phyloP scores from a whole-genome alignment of 768 basidiomycete genomes.

The Rhodotorula toruloides region DNA sequence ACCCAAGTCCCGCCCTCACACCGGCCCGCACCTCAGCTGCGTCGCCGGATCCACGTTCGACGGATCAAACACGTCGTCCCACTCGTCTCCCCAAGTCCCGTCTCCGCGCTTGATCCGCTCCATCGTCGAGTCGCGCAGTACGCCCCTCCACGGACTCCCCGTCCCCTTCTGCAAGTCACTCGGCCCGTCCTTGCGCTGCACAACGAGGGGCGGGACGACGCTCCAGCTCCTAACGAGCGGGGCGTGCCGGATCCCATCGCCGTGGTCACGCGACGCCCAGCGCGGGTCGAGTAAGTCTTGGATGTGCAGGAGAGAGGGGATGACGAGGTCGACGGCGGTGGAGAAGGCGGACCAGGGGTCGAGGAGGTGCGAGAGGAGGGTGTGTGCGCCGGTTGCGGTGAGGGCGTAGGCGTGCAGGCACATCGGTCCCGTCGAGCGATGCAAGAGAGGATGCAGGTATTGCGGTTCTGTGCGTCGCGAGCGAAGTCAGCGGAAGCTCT shows the following conservation, averaged over 20 bases:
- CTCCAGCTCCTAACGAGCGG: slow-evolving; percentile 25
- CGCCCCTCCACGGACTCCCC: slow-evolving; percentile 39
- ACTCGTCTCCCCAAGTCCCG: slow-evolving; percentile 21
- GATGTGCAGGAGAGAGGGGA: slow-evolving; percentile 31
- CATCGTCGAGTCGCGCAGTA: slow-evolving; percentile 38
- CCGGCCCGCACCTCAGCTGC: slow-evolving; percentile 22
- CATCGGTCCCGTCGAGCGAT: slow-evolving; percentile 38
- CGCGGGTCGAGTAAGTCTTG: not conserved
- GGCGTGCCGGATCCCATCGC: not conserved
- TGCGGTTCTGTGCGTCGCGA: slow-evolving; percentile 31
- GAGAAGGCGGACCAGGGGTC: slow-evolving; percentile 41
- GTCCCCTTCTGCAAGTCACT: slow-evolving; percentile 37
- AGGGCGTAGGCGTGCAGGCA: slow-evolving; percentile 44
- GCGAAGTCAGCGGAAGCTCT: not conserved
- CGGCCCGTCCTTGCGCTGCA: slow-evolving; percentile 42
- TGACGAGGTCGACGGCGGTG: slow-evolving; percentile 39
- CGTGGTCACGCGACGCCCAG: not conserved
- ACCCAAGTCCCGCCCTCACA: slow-evolving; percentile 1
- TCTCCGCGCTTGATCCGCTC: slow-evolving; percentile 36
- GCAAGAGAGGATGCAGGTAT: slow-evolving; percentile 40
- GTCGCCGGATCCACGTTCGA: slow-evolving; percentile 24
- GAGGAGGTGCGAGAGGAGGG: slow-evolving; percentile 24
- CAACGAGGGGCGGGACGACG: slow-evolving; percentile 40
- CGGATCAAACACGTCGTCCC: slow-evolving; percentile 10
- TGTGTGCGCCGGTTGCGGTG: slow-evolving; percentile 27